Evolutionary conservation across 352 stramenopile species (phyloP).

Genomic region (Pythium aphanidermatum): DNA sequence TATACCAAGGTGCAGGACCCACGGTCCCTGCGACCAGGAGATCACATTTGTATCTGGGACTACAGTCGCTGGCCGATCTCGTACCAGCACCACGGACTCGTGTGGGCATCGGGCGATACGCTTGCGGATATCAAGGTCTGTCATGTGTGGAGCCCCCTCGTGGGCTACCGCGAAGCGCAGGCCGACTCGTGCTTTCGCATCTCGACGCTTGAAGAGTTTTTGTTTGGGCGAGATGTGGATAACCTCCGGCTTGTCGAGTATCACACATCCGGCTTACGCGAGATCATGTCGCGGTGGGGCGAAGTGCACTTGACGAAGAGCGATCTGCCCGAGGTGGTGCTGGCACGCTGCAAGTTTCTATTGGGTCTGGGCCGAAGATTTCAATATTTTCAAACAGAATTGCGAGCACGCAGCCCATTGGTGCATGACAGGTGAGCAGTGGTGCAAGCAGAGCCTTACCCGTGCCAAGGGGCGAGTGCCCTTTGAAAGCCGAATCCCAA

Average conservation of each 20-base stretch:
- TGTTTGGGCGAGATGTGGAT: constrained; percentile 49
- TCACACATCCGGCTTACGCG: constrained; percentile 72
- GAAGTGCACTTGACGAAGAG: constrained; percentile 82
- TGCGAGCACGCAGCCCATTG: constrained; percentile 84
- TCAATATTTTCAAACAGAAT: constrained; percentile 87
- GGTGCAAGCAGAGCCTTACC: constrained; percentile 83
- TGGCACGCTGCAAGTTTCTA: constrained; percentile 78
- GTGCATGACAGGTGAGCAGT: constrained; percentile 88
- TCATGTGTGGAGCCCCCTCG: constrained; percentile 81
- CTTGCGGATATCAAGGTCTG: constrained; percentile 64
- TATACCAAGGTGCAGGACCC: constrained; percentile 77
- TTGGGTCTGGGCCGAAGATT: constrained; percentile 67
- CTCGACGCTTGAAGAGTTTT: constrained; percentile 80
- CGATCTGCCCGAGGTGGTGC: constrained; percentile 75
- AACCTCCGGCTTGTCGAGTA: constrained; percentile 81
- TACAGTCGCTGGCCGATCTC: constrained; percentile 77
- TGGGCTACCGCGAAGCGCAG: constrained; percentile 66
- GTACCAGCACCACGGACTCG: constrained; percentile 85
- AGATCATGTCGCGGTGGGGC: constrained; percentile 76
- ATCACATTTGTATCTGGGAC: constrained; percentile 86
- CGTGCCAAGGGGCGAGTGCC: constrained; percentile 64
- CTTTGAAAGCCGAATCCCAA: constrained; percentile 66
- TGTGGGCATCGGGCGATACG: constrained; percentile 69
- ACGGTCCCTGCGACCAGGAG: constrained; percentile 63
- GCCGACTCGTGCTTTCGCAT: constrained; percentile 84